phyloP scores from a whole-genome alignment of 106 monocot species.

The Vanilla planifolia region DNA sequence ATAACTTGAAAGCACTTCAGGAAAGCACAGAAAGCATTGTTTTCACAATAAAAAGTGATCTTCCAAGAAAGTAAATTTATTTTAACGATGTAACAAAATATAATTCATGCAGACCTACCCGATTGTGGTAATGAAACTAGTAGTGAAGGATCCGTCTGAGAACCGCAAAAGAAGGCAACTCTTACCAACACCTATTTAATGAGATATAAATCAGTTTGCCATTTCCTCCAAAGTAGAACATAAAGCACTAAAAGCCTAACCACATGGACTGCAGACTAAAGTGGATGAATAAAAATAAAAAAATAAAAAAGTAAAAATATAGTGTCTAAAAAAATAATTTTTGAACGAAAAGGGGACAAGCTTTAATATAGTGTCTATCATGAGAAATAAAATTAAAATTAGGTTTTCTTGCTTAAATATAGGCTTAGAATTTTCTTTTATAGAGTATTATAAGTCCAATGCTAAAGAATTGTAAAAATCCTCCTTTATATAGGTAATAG shows the following conservation, averaged over 20 bases:
- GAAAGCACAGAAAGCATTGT: too few species aligned
- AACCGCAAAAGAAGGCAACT: constrained; percentile 32
- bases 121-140: constrained; percentile 34
- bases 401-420: too few species aligned
- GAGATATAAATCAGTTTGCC: constrained; percentile 2
- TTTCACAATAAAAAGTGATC: too few species aligned
- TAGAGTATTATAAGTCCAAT: not conserved
- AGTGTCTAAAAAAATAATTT: not conserved
- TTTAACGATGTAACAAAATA: not conserved
- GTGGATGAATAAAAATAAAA: not conserved
- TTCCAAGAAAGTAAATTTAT: not conserved
- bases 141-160: constrained; percentile 32
- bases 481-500: too few species aligned
- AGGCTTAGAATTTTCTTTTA: not conserved
- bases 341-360: not conserved
- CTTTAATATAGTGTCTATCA: too few species aligned
- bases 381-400: too few species aligned
- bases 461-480: too few species aligned
- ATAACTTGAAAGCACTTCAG: too few species aligned
- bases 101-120: too few species aligned
- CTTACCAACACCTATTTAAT: constrained; percentile 28
- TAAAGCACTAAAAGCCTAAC: not conserved
- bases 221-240: not conserved
- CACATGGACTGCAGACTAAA: not conserved
- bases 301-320: not conserved